Percentiles rank a stretch among this genome's conserved stretches.
Evolutionary conservation across 805 yeast genomes (phyloP).

Genomic region (Komagataella pseudopastoris): DNA sequence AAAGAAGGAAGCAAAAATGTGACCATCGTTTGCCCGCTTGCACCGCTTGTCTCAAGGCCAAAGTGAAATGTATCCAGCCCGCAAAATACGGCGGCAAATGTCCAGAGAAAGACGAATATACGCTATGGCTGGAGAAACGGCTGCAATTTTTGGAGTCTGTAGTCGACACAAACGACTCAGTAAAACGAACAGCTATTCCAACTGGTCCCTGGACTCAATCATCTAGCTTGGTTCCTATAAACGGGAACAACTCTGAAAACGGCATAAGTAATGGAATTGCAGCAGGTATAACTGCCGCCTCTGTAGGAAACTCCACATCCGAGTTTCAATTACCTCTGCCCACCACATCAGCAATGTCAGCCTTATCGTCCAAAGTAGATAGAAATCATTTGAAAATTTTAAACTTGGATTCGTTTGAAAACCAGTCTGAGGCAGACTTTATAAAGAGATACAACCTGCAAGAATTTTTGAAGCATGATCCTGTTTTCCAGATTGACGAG

Average conservation of each 20-base stretch:
- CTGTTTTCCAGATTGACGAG: constrained; percentile 38
- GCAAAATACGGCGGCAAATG: constrained; percentile 35
- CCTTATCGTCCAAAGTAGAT: constrained; percentile 1
- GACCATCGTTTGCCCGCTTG: constrained; percentile 54
- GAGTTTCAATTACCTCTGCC: neutral
- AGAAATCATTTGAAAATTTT: constrained; percentile 3
- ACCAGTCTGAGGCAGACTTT: constrained; percentile 3
- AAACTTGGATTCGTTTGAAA: constrained; percentile 3
- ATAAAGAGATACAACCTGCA: constrained; percentile 31
- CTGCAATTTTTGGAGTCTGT: constrained; percentile 31
- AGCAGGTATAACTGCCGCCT: neutral
- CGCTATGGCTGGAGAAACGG: constrained; percentile 39
- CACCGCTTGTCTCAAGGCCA: constrained; percentile 53
- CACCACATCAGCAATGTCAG: neutral
- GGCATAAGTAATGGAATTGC: neutral
- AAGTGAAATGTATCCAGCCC: constrained; percentile 50
- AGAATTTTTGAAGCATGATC: constrained; percentile 32
- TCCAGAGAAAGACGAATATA: constrained; percentile 41
- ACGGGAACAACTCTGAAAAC: neutral
- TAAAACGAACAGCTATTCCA: neutral
- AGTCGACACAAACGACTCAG: neutral
- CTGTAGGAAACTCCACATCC: neutral
- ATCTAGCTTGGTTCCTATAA: neutral
- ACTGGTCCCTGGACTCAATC: neutral
- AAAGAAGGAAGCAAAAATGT: constrained; percentile 48